These are phyloP conservation scores for Leccinum subgranulosum DNA, from an alignment of 768 basidiomycete genomes.

Conservation along the genomic window DNA sequence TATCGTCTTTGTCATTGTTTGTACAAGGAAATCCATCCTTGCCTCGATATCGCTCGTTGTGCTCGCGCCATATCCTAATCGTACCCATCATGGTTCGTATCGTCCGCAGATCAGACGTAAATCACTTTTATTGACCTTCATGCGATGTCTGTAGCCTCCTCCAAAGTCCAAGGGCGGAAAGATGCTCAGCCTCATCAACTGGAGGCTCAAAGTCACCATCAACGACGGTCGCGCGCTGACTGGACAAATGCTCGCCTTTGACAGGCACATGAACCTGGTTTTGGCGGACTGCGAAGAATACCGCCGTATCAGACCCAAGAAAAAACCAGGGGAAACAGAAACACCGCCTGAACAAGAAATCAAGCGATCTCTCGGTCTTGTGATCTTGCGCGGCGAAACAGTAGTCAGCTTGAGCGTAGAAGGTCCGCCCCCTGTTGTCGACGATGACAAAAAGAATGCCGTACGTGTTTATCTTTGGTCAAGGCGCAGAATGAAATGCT, in stretches of 20 bases:
- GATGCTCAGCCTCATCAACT: conserved; percentile 97
- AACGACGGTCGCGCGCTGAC: conserved; percentile 95
- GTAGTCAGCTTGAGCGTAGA: conserved; percentile 95
- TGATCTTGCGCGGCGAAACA: conserved; percentile 94
- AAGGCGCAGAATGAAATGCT: neutral
- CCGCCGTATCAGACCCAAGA: conserved; percentile 86
- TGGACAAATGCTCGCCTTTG: conserved; percentile 99
- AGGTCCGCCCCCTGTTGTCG: conserved; percentile 88
- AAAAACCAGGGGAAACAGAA: conserved; percentile 76
- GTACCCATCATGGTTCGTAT: conserved; percentile 58
- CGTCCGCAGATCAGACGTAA: conserved; percentile 9
- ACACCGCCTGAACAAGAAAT: conserved; percentile 84
- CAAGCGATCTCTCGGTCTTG: conserved; percentile 94
- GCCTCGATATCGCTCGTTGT: conserved; percentile 18
- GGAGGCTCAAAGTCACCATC: conserved; percentile 94
- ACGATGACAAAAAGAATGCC: conserved; percentile 84
- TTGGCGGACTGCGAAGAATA: conserved; percentile 99
- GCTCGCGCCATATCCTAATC: conserved; percentile 24
- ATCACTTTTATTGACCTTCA: conserved; percentile 6
- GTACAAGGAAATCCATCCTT: conserved; percentile 11
- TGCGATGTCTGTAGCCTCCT: conserved; percentile 59
- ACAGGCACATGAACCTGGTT: conserved; percentile 99
- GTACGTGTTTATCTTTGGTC: conserved; percentile 41
- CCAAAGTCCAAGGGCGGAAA: conserved; percentile 98
- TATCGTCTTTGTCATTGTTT: conserved; percentile 35